A percentile compares a stretch with the other conserved stretches of the same genome.
Evolutionary conservation across 2,329 filamentous ascomycete genomes (phyloP).

Genomic region (Neocucurbitaria cava): DNA sequence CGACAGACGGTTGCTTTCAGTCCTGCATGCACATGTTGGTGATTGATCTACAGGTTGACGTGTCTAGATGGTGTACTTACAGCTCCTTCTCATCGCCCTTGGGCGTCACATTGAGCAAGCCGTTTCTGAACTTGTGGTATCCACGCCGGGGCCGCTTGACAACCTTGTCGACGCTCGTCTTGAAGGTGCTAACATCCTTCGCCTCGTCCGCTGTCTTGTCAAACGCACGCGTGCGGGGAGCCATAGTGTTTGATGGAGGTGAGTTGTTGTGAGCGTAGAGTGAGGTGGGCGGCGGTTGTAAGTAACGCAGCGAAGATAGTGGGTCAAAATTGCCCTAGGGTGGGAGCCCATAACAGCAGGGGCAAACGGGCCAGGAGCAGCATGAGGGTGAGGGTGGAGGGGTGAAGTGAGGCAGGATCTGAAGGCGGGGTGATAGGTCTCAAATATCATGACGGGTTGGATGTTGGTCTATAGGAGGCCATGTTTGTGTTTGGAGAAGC

Average conservation of each 20-base stretch:
- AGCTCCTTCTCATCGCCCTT: conserved; percentile 18
- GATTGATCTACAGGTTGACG: background rate
- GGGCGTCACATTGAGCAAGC: conserved; percentile 18
- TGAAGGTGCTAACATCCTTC: background rate
- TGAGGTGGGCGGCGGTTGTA: background rate
- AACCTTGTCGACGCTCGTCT: background rate
- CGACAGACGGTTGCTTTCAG: conserved; percentile 10
- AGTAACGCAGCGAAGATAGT: background rate
- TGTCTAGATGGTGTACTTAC: background rate
- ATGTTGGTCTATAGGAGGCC: background rate
- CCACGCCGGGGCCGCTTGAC: conserved; percentile 20
- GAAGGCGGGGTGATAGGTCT: background rate
- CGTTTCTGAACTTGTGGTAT: conserved; percentile 23
- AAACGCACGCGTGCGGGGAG: background rate
- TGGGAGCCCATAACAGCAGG: background rate
- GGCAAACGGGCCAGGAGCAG: background rate
- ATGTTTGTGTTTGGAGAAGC: background rate
- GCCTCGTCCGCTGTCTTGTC: background rate
- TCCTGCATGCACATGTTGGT: conserved; percentile 6
- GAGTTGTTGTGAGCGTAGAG: background rate
- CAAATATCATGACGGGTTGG: background rate
- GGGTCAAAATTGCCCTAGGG: background rate
- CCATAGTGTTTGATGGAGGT: conserved; percentile 1
- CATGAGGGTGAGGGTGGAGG: background rate
- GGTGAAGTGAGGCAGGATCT: background rate